Percentiles rank a stretch among this genome's conserved stretches.
phyloP scores from a whole-genome alignment of 2,329 filamentous ascomycete genomes.

The Aureobasidium sp. region DNA sequence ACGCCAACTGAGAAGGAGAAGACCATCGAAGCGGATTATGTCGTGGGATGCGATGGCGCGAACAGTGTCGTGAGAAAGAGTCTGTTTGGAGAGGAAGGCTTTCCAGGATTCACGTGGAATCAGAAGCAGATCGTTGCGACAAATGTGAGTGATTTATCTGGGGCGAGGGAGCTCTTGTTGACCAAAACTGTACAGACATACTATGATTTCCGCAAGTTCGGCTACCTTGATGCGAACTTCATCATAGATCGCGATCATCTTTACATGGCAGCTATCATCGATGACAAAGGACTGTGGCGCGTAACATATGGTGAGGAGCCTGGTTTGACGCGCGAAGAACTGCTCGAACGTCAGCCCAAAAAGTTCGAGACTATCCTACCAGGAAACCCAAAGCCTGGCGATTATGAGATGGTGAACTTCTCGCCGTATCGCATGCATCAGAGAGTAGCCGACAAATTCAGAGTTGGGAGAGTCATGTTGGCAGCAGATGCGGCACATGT shows the following conservation, averaged over 20 bases:
- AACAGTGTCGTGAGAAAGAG: conserved; percentile 20
- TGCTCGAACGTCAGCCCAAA: conserved; percentile 21
- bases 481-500: conserved; percentile 37
- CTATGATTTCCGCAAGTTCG: conserved; percentile 32
- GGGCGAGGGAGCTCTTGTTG: neutral
- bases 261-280: conserved; percentile 23
- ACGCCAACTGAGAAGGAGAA: conserved; percentile 18
- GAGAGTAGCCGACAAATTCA: conserved; percentile 29
- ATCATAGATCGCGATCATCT: conserved; percentile 33
- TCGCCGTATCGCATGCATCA: conserved; percentile 38
- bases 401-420: conserved; percentile 31
- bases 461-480: conserved; percentile 29
- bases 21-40: conserved; percentile 19
- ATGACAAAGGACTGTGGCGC: conserved; percentile 32
- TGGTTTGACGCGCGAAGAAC: conserved; percentile 23
- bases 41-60: conserved; percentile 23
- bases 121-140: conserved; percentile 19
- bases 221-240: conserved; percentile 37
- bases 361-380: conserved; percentile 24
- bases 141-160: conserved; percentile 13
- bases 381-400: conserved; percentile 21
- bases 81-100: conserved; percentile 21
- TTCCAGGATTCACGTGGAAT: conserved; percentile 21
- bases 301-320: conserved; percentile 35
- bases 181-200: conserved; percentile 15